Base-by-base conservation (phyloP, 306 rosid species). In the Sicyos baderoa region DNA sequence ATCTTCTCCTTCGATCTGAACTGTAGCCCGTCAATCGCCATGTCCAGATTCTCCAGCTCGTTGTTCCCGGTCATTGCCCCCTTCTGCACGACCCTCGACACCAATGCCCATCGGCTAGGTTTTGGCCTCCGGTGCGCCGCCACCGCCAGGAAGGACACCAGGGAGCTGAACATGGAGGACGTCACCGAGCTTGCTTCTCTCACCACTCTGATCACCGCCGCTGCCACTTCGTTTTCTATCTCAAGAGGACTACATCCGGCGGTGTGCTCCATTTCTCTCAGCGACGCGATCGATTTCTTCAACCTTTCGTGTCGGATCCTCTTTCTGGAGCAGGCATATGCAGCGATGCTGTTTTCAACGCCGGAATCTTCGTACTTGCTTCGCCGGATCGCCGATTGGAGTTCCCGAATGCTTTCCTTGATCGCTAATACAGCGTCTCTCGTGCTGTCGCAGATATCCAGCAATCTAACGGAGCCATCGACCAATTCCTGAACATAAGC, bases 381-480 rank as follows among this genome's bases (percentile, higher is more conserved):
- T 65, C 90, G 56, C 11, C 93, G 76, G 27, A 89, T 76, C 1
- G 86, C 85, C 6, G 96, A 89, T 47, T 89, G 87, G 74, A 89
- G 80, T 4, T 76, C 85, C 19, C 68, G 27, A 49, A 80, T 73
- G 40, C 86, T 82, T 25, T 76, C 85, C 47, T 83, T 84, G 61
- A 85, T 70, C 7, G 70, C 54, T 63, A 77, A 53, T 23, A 83
- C 75, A 15, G 72, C 57, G 58, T 89, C 90, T 48, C 87, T 87
- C 0, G 83, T 77, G 49, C 77, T 82, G 62, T 83, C 76, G 58
- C 90, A 70, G 0, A 85, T 62, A 76, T 89, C 90, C 65, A 89
- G 70, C 79, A 82, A 85, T 14, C 75, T 76, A 2, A 89, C 75
- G 0, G 93, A 86, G 25, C 63, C 73, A 35, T 87, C 94, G 1